Evolutionary conservation across 2,329 filamentous ascomycete species (phyloP), one percentile per base, ranked within the genome.

Genomic region (Thelonectria discophora): DNA sequence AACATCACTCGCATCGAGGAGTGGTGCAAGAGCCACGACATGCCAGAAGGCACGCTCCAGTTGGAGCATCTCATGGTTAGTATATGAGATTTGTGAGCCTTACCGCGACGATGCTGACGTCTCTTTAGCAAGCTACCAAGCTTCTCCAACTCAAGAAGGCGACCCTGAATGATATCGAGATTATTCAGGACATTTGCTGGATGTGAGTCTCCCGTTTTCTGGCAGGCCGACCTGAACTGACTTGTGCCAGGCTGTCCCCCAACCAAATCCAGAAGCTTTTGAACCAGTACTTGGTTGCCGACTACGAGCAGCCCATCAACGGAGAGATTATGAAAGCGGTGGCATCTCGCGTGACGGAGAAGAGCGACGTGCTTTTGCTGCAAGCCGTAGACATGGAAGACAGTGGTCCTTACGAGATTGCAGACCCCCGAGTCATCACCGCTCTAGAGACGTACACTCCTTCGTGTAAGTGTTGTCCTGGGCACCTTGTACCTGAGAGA

Each of bases 241-340:
- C 66, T 58, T 17, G 48, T 34, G 24, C 15, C 64, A 95, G 92
- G 92, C 86, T 99, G 55, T 97, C 94, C 1, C 95, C 95, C 54
- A 98, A 97, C 80, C 95, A 99, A 79, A 99, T 99, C 66, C 95
- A 99, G 79, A 99, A 99, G 82, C 87, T 99, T 34, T 85, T 99
- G 68, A 99, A 99, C 80, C 95, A 99, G 79, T 99, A 99, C 76
- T 87, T 99, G 50, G 94, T 99, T 59, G 95, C 95, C 62, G 95
- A 99, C 79, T 99, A 99, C 78, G 95, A 99, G 80, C 95, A 98
- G 80, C 95, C 95, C 39, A 99, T 99, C 79, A 98, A 99, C 73
- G 95, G 94, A 75, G 95, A 99, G 78, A 99, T 99, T 75, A 99
- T 99, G 95, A 99, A 99, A 82, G 95, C 95, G 8, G 96, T 99